Evolutionary conservation across 2,329 filamentous ascomycete species (phyloP).

Genomic region (Mariannaea sp.): DNA sequence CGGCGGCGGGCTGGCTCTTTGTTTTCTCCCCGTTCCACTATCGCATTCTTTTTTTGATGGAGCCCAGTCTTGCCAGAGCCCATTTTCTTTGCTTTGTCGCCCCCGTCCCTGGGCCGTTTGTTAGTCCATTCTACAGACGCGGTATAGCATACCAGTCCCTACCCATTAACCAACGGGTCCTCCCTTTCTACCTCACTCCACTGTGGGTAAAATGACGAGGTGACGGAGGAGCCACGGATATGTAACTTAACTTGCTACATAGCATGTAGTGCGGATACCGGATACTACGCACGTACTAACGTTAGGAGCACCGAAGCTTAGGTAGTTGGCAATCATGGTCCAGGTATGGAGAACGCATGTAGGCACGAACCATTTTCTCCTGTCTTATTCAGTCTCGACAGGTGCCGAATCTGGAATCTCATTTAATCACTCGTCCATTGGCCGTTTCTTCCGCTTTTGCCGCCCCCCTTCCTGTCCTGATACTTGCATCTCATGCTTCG

Average conservation of each 20-base stretch:
- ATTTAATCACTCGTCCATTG: slow-evolving; percentile 17
- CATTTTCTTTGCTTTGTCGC: slow-evolving; percentile 8
- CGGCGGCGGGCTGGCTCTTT: background rate
- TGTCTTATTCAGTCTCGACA: slow-evolving; percentile 2
- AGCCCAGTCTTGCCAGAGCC: background rate
- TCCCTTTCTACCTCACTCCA: no score
- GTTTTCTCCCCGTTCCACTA: background rate
- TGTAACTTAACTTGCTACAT: no score
- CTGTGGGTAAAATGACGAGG: no score
- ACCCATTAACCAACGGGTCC: no score
- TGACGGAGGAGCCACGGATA: no score
- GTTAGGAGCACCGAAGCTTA: no score
- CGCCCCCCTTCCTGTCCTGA: background rate
- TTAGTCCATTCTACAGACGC: slow-evolving; percentile 1
- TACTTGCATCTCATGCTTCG: background rate
- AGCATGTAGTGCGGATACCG: no score
- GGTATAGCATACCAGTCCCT: no score
- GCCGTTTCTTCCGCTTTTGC: slow-evolving; percentile 1
- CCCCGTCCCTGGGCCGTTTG: slow-evolving; percentile 16
- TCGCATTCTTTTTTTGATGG: background rate
- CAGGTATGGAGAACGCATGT: slow-evolving; percentile 12
- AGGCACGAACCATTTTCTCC: background rate
- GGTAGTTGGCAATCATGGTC: slow-evolving; percentile 6
- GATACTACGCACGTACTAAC: no score
- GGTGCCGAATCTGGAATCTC: slow-evolving; percentile 4